Evolutionary conservation across 192 early-diverging fungal genomes (phyloP), one percentile per base, ranked within the genome.

Genomic region (Backusella tarrabulga): DNA sequence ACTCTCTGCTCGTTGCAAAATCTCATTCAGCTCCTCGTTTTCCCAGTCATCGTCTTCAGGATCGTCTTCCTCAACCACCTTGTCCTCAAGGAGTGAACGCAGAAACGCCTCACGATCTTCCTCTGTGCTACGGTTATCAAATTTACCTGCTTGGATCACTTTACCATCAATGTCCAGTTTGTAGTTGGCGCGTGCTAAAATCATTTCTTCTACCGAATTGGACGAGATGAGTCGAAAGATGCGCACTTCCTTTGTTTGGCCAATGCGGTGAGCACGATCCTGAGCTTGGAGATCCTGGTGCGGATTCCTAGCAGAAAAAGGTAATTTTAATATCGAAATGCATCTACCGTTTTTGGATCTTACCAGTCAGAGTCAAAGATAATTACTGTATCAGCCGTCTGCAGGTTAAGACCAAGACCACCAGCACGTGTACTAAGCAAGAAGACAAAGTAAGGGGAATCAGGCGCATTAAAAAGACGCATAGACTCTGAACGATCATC

Each of bases 241-340:
- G 19, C 95, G 92, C 26, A 99, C 98, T 84, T 98, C 97, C 76
- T 97, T 98, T 14, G 92, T 98, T 83, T 99, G 98, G 42, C 98
- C 98, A 78, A 99, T 99, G 84, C 98, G 95, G 87, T 99, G 97
- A 6, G 98, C 98, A 83, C 98, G 96, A 90, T 98, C 98, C 84
- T 97, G 97, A 0, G 98, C 98, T 87, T 99, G 98, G 38, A 97
- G 87, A 86, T 99, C 98, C 73, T 96, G 95, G 81, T 97, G 96
- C 46, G 98, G 98, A 78, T 99, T 99, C 91, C 77, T 79, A 46
- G n/a, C 21, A 63, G 8, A 63, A 63, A 63, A 63, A 63, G 56
- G 56, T 63, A 63, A 63, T 63, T 63, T 63, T 29, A 11, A 56
- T 29, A 29, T 63, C 23, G 3, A 29, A 54, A 19, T 29, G 26